phyloP scores from a whole-genome alignment of 1,139 yeast species.

The Pneumocystis sp. region DNA sequence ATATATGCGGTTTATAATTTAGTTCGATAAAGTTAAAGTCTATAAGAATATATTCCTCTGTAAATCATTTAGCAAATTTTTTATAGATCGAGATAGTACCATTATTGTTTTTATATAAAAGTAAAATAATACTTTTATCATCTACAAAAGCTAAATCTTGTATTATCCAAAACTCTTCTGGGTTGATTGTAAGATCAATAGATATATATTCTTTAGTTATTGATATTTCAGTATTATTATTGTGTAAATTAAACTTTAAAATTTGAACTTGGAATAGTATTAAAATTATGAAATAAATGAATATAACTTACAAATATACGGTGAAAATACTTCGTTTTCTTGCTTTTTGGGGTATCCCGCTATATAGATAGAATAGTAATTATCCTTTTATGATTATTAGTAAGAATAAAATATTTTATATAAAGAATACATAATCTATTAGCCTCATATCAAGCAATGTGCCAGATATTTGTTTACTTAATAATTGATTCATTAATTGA shows the following conservation, averaged over 20 bases:
- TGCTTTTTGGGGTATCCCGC: background rate
- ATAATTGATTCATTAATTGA: background rate
- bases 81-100: background rate
- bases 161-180: background rate
- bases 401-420: background rate
- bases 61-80: background rate
- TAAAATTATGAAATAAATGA: background rate
- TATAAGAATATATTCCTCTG: background rate
- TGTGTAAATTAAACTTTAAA: background rate
- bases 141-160: conserved; percentile 4
- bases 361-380: background rate
- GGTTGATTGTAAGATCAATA: background rate
- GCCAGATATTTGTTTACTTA: background rate
- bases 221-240: background rate
- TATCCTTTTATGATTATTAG: background rate
- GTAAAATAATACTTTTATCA: conserved; percentile 4
- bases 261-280: background rate
- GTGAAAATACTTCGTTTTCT: background rate
- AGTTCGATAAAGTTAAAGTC: background rate
- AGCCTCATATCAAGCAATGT: background rate
- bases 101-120: conserved; percentile 1
- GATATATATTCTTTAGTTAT: background rate
- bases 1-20: background rate
- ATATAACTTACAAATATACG: background rate
- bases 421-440: background rate